phyloP scores from a whole-genome alignment of 805 yeast species.

The Saccharomyces mikatae region DNA sequence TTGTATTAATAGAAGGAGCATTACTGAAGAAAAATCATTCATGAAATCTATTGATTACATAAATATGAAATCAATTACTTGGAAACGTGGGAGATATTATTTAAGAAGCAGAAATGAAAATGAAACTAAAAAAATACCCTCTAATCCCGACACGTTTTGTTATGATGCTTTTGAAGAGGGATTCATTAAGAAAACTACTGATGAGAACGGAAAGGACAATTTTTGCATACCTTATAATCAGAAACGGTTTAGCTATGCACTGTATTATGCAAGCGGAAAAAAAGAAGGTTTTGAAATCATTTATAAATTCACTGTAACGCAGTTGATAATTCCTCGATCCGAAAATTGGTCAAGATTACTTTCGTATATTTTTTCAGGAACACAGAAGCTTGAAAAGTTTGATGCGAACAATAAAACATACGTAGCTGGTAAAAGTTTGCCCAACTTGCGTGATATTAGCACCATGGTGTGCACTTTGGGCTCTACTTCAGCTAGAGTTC shows the following conservation, averaged over 20 bases:
- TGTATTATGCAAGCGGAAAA: neutral
- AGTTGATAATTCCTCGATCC: constrained; percentile 9
- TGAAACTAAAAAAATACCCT: neutral
- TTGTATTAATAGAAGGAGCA: constrained; percentile 6
- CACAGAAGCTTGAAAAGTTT: neutral
- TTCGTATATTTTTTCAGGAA: constrained; percentile 8
- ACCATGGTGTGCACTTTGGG: constrained; percentile 19
- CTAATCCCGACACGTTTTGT: neutral
- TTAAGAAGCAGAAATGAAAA: neutral
- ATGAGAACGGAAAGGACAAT: neutral
- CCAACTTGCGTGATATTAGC: constrained; percentile 4
- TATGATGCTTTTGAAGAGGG: neutral
- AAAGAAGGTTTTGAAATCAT: neutral
- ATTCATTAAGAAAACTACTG: neutral
- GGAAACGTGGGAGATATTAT: neutral
- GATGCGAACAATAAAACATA: neutral
- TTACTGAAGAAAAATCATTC: neutral
- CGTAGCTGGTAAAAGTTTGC: neutral
- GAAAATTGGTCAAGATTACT: constrained; percentile 11
- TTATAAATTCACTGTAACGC: constrained; percentile 5
- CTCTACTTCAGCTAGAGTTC: constrained; percentile 7
- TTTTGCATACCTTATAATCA: neutral
- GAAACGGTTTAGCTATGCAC: neutral
- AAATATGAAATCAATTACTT: neutral
- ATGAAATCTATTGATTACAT: neutral